Evolutionary conservation across 176 grass and related monocot genomes (phyloP).

Genomic region (Elaeis guineensis): DNA sequence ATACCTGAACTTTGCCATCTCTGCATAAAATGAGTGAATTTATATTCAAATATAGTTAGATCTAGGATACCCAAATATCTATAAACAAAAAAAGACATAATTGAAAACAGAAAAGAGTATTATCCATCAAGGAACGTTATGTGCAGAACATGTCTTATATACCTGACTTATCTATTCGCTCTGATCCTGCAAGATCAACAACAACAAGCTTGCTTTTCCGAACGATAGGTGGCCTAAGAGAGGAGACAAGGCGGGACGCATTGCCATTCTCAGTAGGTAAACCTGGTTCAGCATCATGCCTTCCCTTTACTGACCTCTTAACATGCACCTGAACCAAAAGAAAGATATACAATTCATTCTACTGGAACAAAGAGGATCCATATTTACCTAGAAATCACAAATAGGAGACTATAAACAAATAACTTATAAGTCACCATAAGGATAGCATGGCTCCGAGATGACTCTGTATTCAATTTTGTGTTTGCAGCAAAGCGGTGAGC

Average conservation of each 20-base stretch:
- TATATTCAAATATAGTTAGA: too few species aligned
- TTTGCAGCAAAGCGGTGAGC: conserved; percentile 93
- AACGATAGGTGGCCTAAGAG: conserved; percentile 73
- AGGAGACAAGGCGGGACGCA: conserved; percentile 65
- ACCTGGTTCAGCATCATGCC: conserved; percentile 48
- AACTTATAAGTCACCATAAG: conserved; percentile 58
- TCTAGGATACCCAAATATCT: too few species aligned
- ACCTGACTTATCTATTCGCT: conserved; percentile 97
- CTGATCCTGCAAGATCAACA: conserved; percentile 95
- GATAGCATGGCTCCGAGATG: conserved; percentile 94
- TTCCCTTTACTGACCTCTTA: conserved; percentile 87
- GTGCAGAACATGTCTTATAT: conserved; percentile 7
- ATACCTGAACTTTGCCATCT: too few species aligned
- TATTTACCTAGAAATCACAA: conserved; percentile 1
- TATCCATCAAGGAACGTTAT: conserved; percentile 3
- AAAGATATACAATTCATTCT: neutral
- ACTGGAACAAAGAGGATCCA: neutral
- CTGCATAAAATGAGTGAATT: too few species aligned
- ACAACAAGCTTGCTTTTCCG: conserved; percentile 99
- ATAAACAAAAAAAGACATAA: too few species aligned
- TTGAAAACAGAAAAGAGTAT: too few species aligned
- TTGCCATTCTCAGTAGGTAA: conserved; percentile 78
- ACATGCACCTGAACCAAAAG: conserved; percentile 70
- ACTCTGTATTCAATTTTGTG: conserved; percentile 95
- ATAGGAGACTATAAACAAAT: conserved; percentile 17